Base-by-base conservation (phyloP, 2,329 filamentous ascomycete species). In the Claviceps citrina region DNA sequence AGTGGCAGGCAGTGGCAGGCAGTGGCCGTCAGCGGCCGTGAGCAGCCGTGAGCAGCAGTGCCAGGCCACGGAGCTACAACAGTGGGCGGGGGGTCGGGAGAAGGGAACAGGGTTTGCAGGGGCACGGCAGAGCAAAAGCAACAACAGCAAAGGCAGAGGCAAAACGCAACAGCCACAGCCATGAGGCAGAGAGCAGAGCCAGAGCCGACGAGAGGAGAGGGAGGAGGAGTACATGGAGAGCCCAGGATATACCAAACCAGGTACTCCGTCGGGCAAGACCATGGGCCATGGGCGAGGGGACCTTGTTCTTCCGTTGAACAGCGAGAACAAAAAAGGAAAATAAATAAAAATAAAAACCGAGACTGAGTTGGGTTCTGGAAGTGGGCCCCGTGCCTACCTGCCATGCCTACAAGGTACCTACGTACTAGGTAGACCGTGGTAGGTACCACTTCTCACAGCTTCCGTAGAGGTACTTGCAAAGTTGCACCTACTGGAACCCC, bases 391-490 rank as follows among this genome's bases (percentile, higher is more conserved):
- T 22, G 35, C 18, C 34, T 20, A n/a, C n/a, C n/a, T n/a, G n/a
- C n/a, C n/a, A n/a, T n/a, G n/a, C n/a, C n/a, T n/a, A n/a, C n/a
- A n/a, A 40, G 39, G 25, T 36, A 38, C 25, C 35, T 25, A n/a
- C n/a, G n/a, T n/a, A n/a, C n/a, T n/a, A n/a, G n/a, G n/a, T n/a
- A n/a, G n/a, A n/a, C n/a, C n/a, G n/a, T n/a, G n/a, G n/a, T n/a
- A 24, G 22, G 22, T 24, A 24, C 22, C 22, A 24, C 22, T 35
- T 35, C 36, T 19, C 15, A 10, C 27, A 16, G 27, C 28, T 19
- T 9, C 25, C 19, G 40, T 42, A 38, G 25, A 39, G 40, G 36
- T 38, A 39, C 40, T 39, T 42, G 30, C 24, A n/a, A 35, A 39
- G 36, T 39, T 42, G 30, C 24, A n/a, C 24, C 13, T 36, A n/a